Conservation (phyloP, 2,329 filamentous ascomycete species). For the Sphaerulina vaccinii region DNA sequence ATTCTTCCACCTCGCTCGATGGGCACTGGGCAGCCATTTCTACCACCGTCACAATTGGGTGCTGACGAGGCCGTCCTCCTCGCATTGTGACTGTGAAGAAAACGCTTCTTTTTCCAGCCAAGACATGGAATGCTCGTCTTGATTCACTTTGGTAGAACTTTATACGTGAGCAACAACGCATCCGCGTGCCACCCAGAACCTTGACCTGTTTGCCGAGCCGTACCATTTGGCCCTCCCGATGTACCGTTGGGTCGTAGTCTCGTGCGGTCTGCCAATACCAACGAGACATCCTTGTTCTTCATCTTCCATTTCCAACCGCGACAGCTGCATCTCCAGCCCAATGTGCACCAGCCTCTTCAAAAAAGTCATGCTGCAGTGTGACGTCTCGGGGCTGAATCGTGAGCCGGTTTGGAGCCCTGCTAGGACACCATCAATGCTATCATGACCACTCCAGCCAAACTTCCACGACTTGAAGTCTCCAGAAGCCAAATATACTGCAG, state of each 20-base stretch:
- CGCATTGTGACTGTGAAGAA: neutral
- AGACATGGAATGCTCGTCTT: slow-evolving; percentile 1
- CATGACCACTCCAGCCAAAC: no score
- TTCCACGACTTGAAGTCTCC: no score
- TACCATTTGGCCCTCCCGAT: neutral
- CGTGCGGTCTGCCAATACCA: slow-evolving; percentile 2
- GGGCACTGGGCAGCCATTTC: slow-evolving; percentile 5
- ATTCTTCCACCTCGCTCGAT: neutral
- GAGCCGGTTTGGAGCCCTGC: slow-evolving; percentile 4
- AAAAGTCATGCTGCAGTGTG: neutral
- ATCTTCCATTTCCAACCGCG: neutral
- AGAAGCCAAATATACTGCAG: no score
- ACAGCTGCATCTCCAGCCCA: slow-evolving; percentile 1
- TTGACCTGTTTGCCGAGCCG: neutral
- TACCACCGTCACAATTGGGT: neutral
- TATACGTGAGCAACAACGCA: slow-evolving; percentile 4
- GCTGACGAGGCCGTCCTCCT: neutral
- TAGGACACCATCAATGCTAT: no score
- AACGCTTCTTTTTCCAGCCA: neutral
- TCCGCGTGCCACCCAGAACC: slow-evolving; percentile 7
- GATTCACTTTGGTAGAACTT: neutral
- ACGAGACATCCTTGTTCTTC: slow-evolving; percentile 4
- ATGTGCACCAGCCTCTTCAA: slow-evolving; percentile 3
- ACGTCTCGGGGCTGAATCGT: neutral
- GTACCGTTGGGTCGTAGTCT: neutral